Evolutionary conservation across 306 rosid species (phyloP).

Genomic region (Hippophae tibetana): DNA sequence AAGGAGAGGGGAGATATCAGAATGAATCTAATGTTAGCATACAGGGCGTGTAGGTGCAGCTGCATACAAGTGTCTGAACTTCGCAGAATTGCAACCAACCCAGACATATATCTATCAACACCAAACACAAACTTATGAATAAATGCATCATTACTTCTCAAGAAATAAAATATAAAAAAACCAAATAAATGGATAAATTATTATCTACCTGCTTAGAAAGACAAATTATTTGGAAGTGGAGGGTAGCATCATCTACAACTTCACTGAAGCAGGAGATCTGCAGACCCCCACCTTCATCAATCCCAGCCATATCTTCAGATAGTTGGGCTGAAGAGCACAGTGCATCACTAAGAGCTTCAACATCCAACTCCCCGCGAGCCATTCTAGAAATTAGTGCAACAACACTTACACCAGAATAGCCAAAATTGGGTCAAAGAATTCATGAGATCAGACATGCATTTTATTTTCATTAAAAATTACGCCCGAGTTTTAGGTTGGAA

Average conservation of each 20-base stretch:
- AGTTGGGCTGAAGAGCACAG: constrained; percentile 12
- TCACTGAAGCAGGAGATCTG: constrained; percentile 58
- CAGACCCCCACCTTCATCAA: constrained; percentile 19
- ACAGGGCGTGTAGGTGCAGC: constrained; percentile 80
- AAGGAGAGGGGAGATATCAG: neutral
- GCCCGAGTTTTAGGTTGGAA: no score
- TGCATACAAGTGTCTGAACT: constrained; percentile 74
- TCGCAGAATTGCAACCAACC: constrained; percentile 76
- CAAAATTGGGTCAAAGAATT: no score
- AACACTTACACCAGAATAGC: no score
- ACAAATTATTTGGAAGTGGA: constrained; percentile 77
- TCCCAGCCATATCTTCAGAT: neutral
- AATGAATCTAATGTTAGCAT: constrained; percentile 5
- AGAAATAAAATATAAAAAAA: neutral
- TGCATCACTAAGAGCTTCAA: constrained; percentile 12
- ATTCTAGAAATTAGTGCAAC: neutral
- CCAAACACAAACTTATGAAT: neutral
- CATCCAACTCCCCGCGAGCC: constrained; percentile 1
- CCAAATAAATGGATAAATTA: neutral
- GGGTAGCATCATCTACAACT: constrained; percentile 44
- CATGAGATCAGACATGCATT: no score
- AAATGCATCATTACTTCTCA: neutral
- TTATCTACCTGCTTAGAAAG: constrained; percentile 60
- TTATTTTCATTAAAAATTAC: no score
- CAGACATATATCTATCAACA: constrained; percentile 62